Base-by-base conservation (phyloP, 441 rosid species). In the Gossypium davidsonii region DNA sequence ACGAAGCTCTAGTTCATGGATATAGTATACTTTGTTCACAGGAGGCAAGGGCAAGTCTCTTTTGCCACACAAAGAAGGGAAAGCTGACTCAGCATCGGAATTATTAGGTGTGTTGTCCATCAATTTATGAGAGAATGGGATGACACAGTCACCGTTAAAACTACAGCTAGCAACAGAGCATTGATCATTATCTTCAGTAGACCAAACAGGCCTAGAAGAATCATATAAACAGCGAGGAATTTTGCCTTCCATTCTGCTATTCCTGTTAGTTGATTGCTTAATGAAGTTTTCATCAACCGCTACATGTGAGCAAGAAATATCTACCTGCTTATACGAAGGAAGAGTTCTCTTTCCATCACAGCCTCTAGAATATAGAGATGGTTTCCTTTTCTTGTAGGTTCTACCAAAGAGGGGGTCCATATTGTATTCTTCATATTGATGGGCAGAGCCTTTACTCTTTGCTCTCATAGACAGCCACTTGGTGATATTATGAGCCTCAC, bases 1-100 rank as follows among this genome's bases (percentile, higher is more conserved):
- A 21, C 26, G 69, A 64, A 79, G 80, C 77, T 82, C 85, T 51
- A 82, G 75, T 39, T 61, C 73, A 73, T 82, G 83, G 55, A 82
- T 44, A 39, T 75, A 57, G 1, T 25, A 71, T 10, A 48, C 44
- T 37, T 69, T 61, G 15, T 67, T 42, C 21, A 6, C 21, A 1
- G 57, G 37, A 65, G 67, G 55, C 48, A 59, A 37, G 14, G 37
- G 23, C 2, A 75, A 23, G 28, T 42, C 42, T 20, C 49, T 62
- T 67, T 67, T 61, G 14, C 70, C 20, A n/a, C 67, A 8, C 34
- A 61, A 25, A 39, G 70, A 60, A 59, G 76, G 74, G 57, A 34
- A 73, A 11, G 81, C 76, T 68, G 81, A 74, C 70, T 78, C 73
- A 0, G 76, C 78, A 74, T 74, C 78, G 69, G 74, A 79, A 67